phyloP scores from a whole-genome alignment of 306 rosid genomes.

The Trichosanthes truncata region DNA sequence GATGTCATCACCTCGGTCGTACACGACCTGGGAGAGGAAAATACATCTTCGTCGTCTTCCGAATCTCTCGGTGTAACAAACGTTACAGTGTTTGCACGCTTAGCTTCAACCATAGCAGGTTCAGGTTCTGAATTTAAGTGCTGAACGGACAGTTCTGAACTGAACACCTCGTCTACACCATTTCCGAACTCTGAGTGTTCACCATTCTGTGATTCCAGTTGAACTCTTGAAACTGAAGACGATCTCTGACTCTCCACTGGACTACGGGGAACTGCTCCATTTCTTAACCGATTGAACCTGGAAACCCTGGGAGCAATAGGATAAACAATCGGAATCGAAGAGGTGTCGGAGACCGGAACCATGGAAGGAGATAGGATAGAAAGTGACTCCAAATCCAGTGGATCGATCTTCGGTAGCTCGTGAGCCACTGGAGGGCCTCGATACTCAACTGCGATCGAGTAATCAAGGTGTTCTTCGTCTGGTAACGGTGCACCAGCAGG shows the following conservation, averaged over 20 bases:
- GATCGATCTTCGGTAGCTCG: constrained; percentile 68
- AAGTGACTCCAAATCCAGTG: constrained; percentile 31
- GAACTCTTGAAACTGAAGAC: constrained; percentile 36
- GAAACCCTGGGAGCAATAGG: constrained; percentile 36
- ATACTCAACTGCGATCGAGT: constrained; percentile 72
- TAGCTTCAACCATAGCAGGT: constrained; percentile 15
- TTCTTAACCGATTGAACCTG: constrained; percentile 32
- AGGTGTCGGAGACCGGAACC: constrained; percentile 29
- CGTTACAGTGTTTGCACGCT: constrained; percentile 42
- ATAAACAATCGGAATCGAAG: constrained; percentile 47
- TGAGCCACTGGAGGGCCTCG: constrained; percentile 61
- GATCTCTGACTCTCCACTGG: constrained; percentile 41
- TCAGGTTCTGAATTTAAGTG: constrained; percentile 12
- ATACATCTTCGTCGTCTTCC: constrained; percentile 45
- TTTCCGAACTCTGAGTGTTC: constrained; percentile 29
- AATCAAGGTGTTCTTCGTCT: constrained; percentile 75
- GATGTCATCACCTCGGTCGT: constrained; percentile 51
- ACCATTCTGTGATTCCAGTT: constrained; percentile 28
- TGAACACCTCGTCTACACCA: constrained; percentile 18
- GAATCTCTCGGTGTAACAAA: constrained; percentile 53
- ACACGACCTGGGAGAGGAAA: constrained; percentile 37
- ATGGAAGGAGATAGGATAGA: constrained; percentile 26
- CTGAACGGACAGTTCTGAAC: constrained; percentile 22
- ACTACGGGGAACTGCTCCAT: constrained; percentile 32
- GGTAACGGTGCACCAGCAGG: constrained; percentile 78